These are phyloP conservation scores for Blastocystis sp. DNA, from an alignment of 352 stramenopile species.

Conservation along the genomic window DNA sequence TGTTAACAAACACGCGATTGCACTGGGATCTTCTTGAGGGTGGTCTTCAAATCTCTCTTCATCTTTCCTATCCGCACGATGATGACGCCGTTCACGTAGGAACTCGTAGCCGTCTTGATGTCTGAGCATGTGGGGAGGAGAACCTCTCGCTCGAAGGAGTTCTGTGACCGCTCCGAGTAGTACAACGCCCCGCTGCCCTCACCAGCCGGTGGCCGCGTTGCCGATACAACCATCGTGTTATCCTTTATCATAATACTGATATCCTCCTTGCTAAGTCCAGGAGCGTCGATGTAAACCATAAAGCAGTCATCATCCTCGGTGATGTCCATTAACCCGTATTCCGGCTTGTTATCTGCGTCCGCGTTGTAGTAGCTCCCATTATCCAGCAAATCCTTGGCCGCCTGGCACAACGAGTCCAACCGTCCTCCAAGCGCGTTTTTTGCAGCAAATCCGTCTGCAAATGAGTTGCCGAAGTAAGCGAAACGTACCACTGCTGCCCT, in stretches of 20 bases:
- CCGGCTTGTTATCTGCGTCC: not conserved
- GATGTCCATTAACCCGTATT: slow-evolving; percentile 20
- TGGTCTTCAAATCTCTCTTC: not conserved
- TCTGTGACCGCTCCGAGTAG: slow-evolving; percentile 21
- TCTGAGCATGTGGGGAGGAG: not conserved
- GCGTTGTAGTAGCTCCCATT: not conserved
- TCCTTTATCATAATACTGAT: slow-evolving; percentile 13
- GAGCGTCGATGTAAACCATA: slow-evolving; percentile 33
- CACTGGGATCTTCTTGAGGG: slow-evolving; percentile 42
- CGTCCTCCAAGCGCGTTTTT: too few relatives aligned
- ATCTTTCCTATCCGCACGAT: slow-evolving; percentile 21
- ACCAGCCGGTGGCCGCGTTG: not conserved
- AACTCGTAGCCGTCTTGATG: not conserved
- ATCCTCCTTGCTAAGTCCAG: slow-evolving; percentile 11
- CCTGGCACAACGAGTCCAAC: slow-evolving; percentile 26
- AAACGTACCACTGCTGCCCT: too few relatives aligned
- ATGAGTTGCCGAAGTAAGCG: too few relatives aligned
- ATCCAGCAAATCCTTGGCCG: not conserved
- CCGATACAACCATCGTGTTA: slow-evolving; percentile 11
- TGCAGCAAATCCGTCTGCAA: too few relatives aligned
- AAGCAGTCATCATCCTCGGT: slow-evolving; percentile 17
- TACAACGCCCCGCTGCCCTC: not conserved
- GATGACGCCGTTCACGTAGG: slow-evolving; percentile 15
- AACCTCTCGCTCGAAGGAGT: slow-evolving; percentile 9
- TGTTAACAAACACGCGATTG: slow-evolving; percentile 7